A percentile compares a stretch with the other conserved stretches of the same genome.
These are phyloP conservation scores for Skeletonema potamos DNA, from an alignment of 108 stramenopile genomes.

Conservation along the genomic window DNA sequence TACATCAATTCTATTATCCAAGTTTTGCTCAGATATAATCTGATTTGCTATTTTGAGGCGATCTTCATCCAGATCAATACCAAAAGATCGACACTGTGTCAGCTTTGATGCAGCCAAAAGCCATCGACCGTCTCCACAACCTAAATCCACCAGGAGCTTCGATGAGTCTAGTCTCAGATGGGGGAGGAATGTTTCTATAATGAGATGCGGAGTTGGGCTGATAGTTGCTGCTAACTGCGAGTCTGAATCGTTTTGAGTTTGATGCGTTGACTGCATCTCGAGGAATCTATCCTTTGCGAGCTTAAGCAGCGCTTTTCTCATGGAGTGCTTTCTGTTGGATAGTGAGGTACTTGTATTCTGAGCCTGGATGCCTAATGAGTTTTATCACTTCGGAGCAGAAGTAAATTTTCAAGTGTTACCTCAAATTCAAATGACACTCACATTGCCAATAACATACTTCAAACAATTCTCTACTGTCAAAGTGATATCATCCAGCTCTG, in stretches of 20 bases:
- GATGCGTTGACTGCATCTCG: conserved; percentile 27
- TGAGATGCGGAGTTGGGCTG: conserved; percentile 37
- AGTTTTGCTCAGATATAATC: conserved; percentile 8
- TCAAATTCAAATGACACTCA: conserved; percentile 10
- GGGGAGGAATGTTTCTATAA: conserved; percentile 42
- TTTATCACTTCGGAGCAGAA: not conserved
- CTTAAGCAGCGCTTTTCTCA: conserved; percentile 29
- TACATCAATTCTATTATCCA: conserved; percentile 17
- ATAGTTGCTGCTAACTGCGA: conserved; percentile 33
- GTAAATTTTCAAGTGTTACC: not conserved
- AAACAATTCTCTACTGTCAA: conserved; percentile 31
- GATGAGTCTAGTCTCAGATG: conserved; percentile 23
- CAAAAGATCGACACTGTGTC: conserved; percentile 42
- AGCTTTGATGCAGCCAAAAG: conserved; percentile 37
- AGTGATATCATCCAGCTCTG: conserved; percentile 66
- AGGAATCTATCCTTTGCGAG: conserved; percentile 38
- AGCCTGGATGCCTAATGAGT: not conserved
- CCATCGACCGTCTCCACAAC: conserved; percentile 57
- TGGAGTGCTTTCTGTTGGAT: conserved; percentile 21
- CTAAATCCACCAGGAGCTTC: conserved; percentile 43
- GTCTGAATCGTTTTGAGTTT: conserved; percentile 4
- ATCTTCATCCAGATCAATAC: conserved; percentile 39
- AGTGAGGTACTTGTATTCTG: conserved; percentile 2
- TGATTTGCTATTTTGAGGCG: conserved; percentile 28
- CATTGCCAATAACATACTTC: conserved; percentile 3